A percentile compares a stretch with the other conserved stretches of the same genome.
Conservation (phyloP, 2,329 filamentous ascomycete species). For the Chrysoporthe austroafricana region DNA sequence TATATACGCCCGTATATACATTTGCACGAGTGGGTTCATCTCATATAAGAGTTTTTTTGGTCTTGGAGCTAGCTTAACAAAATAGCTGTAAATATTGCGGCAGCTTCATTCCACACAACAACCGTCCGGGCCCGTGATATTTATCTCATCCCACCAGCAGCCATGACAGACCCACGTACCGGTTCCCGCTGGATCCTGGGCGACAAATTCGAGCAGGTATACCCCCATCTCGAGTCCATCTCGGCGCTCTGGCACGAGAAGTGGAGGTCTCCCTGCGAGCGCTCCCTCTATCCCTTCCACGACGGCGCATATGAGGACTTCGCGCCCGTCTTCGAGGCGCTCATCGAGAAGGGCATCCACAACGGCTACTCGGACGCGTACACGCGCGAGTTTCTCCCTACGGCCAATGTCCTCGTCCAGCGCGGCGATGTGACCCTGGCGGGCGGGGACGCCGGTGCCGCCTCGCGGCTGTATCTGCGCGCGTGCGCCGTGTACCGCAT, state of each 20-base stretch:
- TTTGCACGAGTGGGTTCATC: not conserved
- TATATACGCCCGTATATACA: not conserved
- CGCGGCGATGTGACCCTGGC: slow-evolving; percentile 56
- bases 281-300: slow-evolving; percentile 66
- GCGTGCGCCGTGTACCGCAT: slow-evolving; percentile 76
- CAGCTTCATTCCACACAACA: not conserved
- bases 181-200: slow-evolving; percentile 13
- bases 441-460: slow-evolving; percentile 53
- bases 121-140: not conserved
- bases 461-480: slow-evolving; percentile 63
- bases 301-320: slow-evolving; percentile 72
- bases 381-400: slow-evolving; percentile 64
- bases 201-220: slow-evolving; percentile 16
- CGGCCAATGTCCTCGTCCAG: slow-evolving; percentile 58
- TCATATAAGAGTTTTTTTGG: too few species aligned
- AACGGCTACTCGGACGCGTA: slow-evolving; percentile 69
- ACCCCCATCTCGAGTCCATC: slow-evolving; percentile 35
- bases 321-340: slow-evolving; percentile 64
- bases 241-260: slow-evolving; percentile 74
- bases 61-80: not conserved
- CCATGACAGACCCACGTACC: slow-evolving; percentile 11
- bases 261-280: slow-evolving; percentile 68
- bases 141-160: not conserved
- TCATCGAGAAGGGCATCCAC: slow-evolving; percentile 63
- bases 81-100: too few species aligned